These are phyloP conservation scores for Neospora caninum DNA, from an alignment of 169 alveolate species.

Conservation along the genomic window DNA sequence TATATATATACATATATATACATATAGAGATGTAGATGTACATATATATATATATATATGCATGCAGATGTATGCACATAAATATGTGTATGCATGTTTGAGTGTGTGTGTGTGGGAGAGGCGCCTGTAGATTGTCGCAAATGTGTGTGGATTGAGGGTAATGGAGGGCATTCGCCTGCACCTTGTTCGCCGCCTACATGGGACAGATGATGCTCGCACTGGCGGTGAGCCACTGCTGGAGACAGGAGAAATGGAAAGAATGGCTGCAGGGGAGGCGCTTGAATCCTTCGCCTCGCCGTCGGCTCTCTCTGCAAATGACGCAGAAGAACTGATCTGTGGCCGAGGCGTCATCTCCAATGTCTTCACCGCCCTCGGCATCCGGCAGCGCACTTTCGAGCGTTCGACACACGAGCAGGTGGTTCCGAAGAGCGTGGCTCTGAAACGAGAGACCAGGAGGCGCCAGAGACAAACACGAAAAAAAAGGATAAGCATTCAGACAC, in stretches of 20 bases:
- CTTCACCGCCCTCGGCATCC: slow-evolving; percentile 10
- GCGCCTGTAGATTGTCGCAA: neutral
- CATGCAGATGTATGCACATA: neutral
- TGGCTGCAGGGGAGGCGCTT: slow-evolving; percentile 38
- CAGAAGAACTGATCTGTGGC: neutral
- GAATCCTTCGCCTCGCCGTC: slow-evolving; percentile 28
- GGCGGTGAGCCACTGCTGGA: slow-evolving; percentile 40
- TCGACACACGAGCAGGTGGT: slow-evolving; percentile 32
- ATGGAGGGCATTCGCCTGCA: too few relatives aligned
- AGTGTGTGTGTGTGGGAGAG: neutral
- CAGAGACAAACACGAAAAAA: neutral
- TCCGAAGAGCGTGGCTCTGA: slow-evolving; percentile 17
- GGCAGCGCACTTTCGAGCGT: slow-evolving; percentile 31
- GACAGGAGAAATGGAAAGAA: slow-evolving; percentile 30
- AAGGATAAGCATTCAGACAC: neutral
- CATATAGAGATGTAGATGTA: neutral
- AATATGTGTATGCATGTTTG: neutral
- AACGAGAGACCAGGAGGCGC: neutral
- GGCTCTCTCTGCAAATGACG: slow-evolving; percentile 11
- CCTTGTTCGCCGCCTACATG: neutral
- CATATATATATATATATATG: neutral
- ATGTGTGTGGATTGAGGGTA: neutral
- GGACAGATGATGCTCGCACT: slow-evolving; percentile 28
- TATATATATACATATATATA: too few relatives aligned
- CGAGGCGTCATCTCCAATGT: neutral